Conservation (phyloP, 306 rosid genomes). For the Quercus dentata region DNA sequence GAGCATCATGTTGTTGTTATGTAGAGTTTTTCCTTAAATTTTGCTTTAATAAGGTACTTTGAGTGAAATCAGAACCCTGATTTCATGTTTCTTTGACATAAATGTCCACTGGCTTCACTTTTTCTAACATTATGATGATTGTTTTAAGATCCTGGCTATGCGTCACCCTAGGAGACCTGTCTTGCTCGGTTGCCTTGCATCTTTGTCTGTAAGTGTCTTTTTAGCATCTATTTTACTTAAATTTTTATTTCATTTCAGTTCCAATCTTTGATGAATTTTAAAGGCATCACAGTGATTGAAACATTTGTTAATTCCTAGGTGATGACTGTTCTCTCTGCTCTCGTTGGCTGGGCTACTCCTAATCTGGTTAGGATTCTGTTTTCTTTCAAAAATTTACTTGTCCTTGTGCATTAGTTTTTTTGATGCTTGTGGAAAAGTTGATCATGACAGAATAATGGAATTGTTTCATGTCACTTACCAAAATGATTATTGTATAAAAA, state of each 20-base stretch:
- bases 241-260: neutral
- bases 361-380: slow-evolving; percentile 57
- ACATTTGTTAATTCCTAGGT: slow-evolving; percentile 46
- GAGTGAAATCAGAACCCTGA: neutral
- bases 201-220: slow-evolving; percentile 69
- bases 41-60: neutral
- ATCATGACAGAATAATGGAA: neutral
- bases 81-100: neutral
- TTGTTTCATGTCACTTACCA: no score
- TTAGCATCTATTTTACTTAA: neutral
- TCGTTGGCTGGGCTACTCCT: slow-evolving; percentile 98
- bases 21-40: neutral
- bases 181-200: slow-evolving; percentile 70
- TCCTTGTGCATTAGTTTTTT: slow-evolving; percentile 4
- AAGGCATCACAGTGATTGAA: slow-evolving; percentile 7
- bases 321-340: slow-evolving; percentile 90
- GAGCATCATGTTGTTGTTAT: neutral
- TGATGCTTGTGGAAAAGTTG: neutral
- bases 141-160: slow-evolving; percentile 83
- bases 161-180: slow-evolving; percentile 89
- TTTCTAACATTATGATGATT: slow-evolving; percentile 28
- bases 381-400: neutral
- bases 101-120: neutral
- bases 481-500: neutral
- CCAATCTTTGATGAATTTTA: neutral